Base-by-base conservation (phyloP, 1,139 yeast species). In the Kodamaea derodonti region DNA sequence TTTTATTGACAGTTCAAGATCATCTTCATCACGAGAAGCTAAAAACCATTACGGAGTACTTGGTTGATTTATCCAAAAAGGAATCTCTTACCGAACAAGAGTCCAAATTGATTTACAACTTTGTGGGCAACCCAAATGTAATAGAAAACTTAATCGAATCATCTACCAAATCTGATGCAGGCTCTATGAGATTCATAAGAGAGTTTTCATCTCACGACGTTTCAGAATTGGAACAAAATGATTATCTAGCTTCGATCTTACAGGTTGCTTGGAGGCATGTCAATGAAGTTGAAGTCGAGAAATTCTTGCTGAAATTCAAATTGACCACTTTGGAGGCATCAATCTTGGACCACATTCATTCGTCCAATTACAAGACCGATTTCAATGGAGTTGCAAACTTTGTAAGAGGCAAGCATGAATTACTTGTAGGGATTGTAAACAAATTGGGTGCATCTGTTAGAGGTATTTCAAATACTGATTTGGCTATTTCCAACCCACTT, bases 401-500 rank as follows among this genome's bases (percentile, higher is more conserved):
- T 30, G 41, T 54, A 27, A 32, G 33, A 16, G 9, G 22, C 9
- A 31, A 11, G 11, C 30, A 13, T 14, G 40, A 34, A 7, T 24
- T 30, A 13, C 35, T 42, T 12, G 37, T 41, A 5, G 31, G 36
- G 4, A 35, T 56, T 16, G 41, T 44, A 2, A 28, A 33, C 1
- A 34, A 40, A 4, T 33, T 54, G 10, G 31, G 22, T 2, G 12
- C 20, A 0, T 47, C 54, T 11, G 30, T 58, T 4, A 27, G 37
- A 14, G 16, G 34, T 30, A 24, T 49, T 30, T 32, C 46, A 16
- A 36, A 30, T 3, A 41, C 40, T 24, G 35, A 50, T 10, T 43
- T 75, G 18, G 51, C 80, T 0, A 50, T 75, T 18, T 69, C 77
- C 0, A 75, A 73, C 42, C 65, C 77, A 2, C 47, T 77, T 31